Evolutionary conservation across 129 eudicot genomes (phyloP).

Genomic region (Solidago caesia): DNA sequence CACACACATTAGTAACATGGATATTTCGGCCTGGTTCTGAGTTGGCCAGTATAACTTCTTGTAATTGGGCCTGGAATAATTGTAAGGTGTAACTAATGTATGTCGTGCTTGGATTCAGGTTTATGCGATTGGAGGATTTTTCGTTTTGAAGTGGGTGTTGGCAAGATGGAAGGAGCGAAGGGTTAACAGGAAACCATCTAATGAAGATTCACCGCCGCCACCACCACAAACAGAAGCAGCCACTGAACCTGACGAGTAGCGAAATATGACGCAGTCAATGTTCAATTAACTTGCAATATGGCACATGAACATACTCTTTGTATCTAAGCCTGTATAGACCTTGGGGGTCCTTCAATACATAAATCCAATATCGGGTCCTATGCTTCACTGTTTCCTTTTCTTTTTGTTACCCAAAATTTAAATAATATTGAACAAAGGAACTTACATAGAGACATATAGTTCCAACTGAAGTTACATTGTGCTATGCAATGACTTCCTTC

Average conservation of each 20-base stretch:
- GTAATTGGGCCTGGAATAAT: neutral
- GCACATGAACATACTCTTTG: conserved; percentile 5
- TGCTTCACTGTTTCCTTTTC: neutral
- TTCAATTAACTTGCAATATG: conserved; percentile 4
- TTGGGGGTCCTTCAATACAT: neutral
- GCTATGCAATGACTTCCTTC: no score
- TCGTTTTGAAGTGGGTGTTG: conserved; percentile 72
- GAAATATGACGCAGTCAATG: neutral
- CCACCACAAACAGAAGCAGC: neutral
- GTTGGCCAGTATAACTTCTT: neutral
- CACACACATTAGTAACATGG: neutral
- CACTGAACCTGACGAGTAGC: conserved; percentile 15
- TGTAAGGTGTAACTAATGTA: neutral
- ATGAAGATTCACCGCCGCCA: conserved; percentile 42
- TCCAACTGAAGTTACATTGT: no score
- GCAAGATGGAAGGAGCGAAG: conserved; percentile 77
- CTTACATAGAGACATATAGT: neutral
- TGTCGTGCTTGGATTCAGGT: conserved; percentile 43
- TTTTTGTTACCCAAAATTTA: no score
- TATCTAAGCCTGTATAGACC: conserved; percentile 15
- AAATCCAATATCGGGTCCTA: neutral
- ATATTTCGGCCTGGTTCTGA: neutral
- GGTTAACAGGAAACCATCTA: conserved; percentile 45
- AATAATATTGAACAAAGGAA: neutral
- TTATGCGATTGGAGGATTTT: conserved; percentile 86